phyloP scores from a whole-genome alignment of 106 monocot species.

The Dioscorea alata region DNA sequence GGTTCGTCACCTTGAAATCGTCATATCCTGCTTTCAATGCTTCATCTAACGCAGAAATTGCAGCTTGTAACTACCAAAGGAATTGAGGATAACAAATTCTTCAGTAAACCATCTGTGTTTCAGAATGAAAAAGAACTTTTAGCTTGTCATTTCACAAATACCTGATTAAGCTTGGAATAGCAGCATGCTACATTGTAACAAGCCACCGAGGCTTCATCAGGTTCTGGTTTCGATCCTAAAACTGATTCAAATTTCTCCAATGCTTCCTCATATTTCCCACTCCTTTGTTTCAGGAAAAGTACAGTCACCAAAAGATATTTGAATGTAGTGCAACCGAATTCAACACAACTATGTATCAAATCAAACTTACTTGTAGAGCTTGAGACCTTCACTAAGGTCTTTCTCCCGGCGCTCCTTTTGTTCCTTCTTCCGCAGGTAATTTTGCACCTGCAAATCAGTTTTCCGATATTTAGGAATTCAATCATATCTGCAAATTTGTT shows the following conservation, averaged over 20 bases:
- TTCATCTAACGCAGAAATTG: constrained; percentile 87
- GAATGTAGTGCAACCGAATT: not conserved
- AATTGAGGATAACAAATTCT: too few relatives aligned
- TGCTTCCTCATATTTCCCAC: constrained; percentile 74
- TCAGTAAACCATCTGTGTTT: too few relatives aligned
- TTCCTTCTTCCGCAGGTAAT: constrained; percentile 77
- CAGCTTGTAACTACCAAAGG: constrained; percentile 69
- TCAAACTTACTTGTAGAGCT: constrained; percentile 74
- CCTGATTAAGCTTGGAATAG: constrained; percentile 95
- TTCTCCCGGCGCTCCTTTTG: constrained; percentile 61
- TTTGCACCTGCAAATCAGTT: constrained; percentile 66
- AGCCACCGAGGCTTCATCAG: constrained; percentile 74
- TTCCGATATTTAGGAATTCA: not conserved
- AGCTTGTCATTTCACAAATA: constrained; percentile 1
- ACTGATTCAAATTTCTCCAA: constrained; percentile 94
- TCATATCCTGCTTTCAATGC: constrained; percentile 83
- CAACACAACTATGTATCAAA: not conserved
- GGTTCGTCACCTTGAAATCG: constrained; percentile 62
- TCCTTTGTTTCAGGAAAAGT: constrained; percentile 20
- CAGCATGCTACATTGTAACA: constrained; percentile 98
- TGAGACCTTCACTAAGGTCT: constrained; percentile 83
- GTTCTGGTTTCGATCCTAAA: constrained; percentile 77
- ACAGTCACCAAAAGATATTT: not conserved
- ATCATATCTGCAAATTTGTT: too few relatives aligned
- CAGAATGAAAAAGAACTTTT: not conserved